Percentiles rank a stretch among this genome's conserved stretches.
Conservation (phyloP, 345 rosid species). For the Eucalyptus curtisii region DNA sequence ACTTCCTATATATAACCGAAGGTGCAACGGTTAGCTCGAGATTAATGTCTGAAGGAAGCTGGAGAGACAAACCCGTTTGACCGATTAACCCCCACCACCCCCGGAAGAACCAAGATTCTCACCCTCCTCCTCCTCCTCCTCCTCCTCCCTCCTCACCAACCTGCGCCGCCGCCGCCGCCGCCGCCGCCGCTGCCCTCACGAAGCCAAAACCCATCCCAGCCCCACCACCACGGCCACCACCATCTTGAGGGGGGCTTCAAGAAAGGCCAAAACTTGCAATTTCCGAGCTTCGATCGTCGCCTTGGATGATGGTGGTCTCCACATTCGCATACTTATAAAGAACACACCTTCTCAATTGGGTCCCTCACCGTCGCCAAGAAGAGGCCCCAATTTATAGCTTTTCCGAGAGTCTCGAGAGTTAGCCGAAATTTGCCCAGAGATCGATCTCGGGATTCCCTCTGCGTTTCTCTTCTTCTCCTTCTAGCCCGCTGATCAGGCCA, state of each 20-base stretch:
- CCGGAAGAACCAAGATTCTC: neutral
- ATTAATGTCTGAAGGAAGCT: neutral
- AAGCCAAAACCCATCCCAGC: neutral
- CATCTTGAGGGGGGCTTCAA: neutral
- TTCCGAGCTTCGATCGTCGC: neutral
- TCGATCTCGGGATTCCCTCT: neutral
- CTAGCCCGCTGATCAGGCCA: conserved; percentile 27
- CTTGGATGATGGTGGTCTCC: neutral
- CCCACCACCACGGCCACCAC: neutral
- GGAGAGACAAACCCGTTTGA: neutral
- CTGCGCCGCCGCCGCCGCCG: neutral
- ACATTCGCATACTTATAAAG: neutral
- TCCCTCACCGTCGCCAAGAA: neutral
- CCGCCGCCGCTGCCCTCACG: neutral
- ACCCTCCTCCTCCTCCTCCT: neutral
- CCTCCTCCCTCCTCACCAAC: neutral
- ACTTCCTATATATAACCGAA: neutral
- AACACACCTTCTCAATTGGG: neutral
- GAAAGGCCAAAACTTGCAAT: neutral
- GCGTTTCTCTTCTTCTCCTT: neutral
- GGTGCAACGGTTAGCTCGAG: neutral
- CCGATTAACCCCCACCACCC: neutral
- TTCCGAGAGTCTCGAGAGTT: neutral
- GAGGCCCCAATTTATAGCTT: neutral
- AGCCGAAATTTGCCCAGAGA: neutral